Evolutionary conservation across 2,329 filamentous ascomycete species (phyloP), one percentile per base, ranked within the genome.

Genomic region (Cercospora nicotianae): DNA sequence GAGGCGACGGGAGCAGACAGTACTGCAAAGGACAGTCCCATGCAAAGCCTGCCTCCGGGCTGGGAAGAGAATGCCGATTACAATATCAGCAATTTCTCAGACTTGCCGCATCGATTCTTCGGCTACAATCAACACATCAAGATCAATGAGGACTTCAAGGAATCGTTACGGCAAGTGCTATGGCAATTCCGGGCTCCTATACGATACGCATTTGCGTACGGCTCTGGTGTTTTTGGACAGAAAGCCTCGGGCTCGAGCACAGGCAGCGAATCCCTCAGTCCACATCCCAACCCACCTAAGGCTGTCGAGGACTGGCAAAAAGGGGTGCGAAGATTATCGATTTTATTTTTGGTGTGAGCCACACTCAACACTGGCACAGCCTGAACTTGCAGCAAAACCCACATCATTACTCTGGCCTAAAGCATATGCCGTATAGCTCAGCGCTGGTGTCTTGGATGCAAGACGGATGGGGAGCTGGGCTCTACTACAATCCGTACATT

Each of bases 401-500:
- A 7, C 87, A 96, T 75, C 95, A 99, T 80, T 99, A 99, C 81
- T 98, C 94, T 1, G 89, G 87, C 10, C 83, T 99, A 20, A 92
- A 91, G 1, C 90, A 89, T 13, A 81, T 97, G 20, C 77, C 77
- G 3, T 75, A 75, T 65, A 94, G 94, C 1, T 98, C 94, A 1
- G 94, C 89, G 31, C 86, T 92, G 3, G 92, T 98, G 18, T 93
- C 92, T 13, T 86, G 89, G 64, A 89, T 97, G 20, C 94, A 99
- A 79, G 92, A 98, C 75, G 87, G 84, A 71, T 92, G 91, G 83
- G 95, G 95, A 51, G 95, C 95, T 0, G 96, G 95, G 6, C 93
- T 97, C 45, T 99, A 99, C 81, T 99, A 97, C 82, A 97, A 99
- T 75, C 94, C 95, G 0, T 97, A 94, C 78, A 88, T 99, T 60